Evolutionary conservation across 73 alveolate species (phyloP).

Genomic region (Diophrys sp.): DNA sequence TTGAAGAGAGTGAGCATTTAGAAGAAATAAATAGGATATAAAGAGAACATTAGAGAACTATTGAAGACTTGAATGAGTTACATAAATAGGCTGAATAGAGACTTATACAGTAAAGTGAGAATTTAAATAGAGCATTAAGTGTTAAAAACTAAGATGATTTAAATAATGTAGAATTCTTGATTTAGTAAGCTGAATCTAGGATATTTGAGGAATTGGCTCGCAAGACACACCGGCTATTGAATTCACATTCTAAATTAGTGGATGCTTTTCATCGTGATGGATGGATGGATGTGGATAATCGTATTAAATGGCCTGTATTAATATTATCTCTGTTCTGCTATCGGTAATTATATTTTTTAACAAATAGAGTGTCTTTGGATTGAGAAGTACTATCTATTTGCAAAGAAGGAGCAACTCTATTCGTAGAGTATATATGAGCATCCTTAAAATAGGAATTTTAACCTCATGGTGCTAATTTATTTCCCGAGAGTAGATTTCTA

Average conservation of each 20-base stretch:
- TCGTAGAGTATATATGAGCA: too few relatives aligned
- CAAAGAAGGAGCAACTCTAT: too few relatives aligned
- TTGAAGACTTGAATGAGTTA: not conserved
- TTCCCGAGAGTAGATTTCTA: too few relatives aligned
- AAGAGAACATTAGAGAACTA: not conserved
- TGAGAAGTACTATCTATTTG: too few relatives aligned
- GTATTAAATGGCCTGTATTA: too few relatives aligned
- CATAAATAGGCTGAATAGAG: constrained; percentile 2
- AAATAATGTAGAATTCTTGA: not conserved
- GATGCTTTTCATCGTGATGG: not conserved
- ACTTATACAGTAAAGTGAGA: not conserved
- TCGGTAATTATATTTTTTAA: too few relatives aligned
- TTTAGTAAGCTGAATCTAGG: not conserved
- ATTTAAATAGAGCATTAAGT: not conserved
- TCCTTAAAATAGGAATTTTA: too few relatives aligned
- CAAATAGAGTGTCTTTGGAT: too few relatives aligned
- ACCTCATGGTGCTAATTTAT: too few relatives aligned
- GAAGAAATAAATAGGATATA: not conserved
- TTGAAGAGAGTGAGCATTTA: too few relatives aligned
- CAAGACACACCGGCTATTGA: not conserved
- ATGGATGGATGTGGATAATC: too few relatives aligned
- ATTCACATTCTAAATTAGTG: not conserved
- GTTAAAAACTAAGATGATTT: not conserved
- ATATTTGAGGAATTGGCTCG: not conserved
- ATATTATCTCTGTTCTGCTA: too few relatives aligned